Percentiles rank a stretch among this genome's conserved stretches.
These are phyloP conservation scores for Xylaria sp. DNA, from an alignment of 2,329 filamentous ascomycete species.

Conservation along the genomic window DNA sequence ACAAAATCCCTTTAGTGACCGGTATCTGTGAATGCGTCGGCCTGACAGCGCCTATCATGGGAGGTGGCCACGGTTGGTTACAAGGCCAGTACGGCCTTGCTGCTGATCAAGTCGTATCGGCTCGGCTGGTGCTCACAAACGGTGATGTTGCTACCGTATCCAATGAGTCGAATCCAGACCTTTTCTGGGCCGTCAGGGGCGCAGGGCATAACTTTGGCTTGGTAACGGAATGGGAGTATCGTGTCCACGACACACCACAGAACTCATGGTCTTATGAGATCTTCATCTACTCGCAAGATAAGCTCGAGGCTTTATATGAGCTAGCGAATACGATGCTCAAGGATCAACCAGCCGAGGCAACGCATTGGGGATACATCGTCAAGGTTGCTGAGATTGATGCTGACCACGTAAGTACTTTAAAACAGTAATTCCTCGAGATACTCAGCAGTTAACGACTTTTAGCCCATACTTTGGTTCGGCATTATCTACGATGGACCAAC, in stretches of 20 bases:
- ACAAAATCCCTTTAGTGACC: constrained; percentile 53
- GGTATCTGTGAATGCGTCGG: constrained; percentile 66
- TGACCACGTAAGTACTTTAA: constrained; percentile 34
- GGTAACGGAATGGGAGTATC: constrained; percentile 38
- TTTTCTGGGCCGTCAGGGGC: constrained; percentile 43
- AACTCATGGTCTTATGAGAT: constrained; percentile 38
- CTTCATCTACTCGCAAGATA: constrained; percentile 40
- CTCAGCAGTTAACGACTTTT: not conserved
- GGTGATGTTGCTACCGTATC: constrained; percentile 40
- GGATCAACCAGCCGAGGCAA: constrained; percentile 36
- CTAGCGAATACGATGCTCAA: constrained; percentile 29
- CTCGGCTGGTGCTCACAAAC: constrained; percentile 34
- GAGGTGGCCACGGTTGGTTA: constrained; percentile 56
- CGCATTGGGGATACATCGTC: constrained; percentile 40
- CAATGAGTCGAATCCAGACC: constrained; percentile 45
- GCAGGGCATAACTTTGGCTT: constrained; percentile 44
- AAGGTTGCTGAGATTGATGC: constrained; percentile 34
- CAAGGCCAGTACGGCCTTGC: constrained; percentile 41
- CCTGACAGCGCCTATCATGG: constrained; percentile 55
- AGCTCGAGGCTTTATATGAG: constrained; percentile 35
- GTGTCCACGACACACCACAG: constrained; percentile 25
- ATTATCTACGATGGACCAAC: constrained; percentile 41
- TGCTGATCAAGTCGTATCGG: constrained; percentile 41
- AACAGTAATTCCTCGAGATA: not conserved
- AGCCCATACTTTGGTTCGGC: constrained; percentile 43